Base-by-base conservation (phyloP, 768 basidiomycete genomes). In the Suillus placidus region DNA sequence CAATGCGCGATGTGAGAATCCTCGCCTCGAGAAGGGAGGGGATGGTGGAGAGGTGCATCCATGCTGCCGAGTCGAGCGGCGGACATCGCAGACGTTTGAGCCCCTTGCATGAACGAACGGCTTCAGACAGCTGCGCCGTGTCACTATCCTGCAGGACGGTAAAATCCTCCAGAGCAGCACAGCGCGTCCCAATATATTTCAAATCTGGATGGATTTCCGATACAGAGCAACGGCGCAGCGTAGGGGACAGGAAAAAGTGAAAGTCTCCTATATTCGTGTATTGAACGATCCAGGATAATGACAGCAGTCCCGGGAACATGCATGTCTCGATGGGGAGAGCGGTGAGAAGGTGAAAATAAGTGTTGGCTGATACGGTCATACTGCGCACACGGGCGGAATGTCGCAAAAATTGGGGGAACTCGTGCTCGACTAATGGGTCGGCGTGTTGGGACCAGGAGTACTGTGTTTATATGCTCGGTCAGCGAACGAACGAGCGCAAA, bases 21-120 rank as follows among this genome's bases (percentile, higher is more conserved):
- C 18, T 54, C 18, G 42, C 30, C 30, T 20, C 3, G 6, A 60
- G 26, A 42, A 60, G 58, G 18, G 58, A 20, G 26, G 38, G 58
- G 18, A 42, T 6, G 18, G 40, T 20, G 18, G 58, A 60, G 40
- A 60, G 58, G 58, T 60, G 40, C 26, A 30, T 60, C 58, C 58
- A 60, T 60, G 40, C 30, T 13, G 26, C 26, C 6, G 26, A 60
- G 10, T 60, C 58, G 18, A 60, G 38, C 12, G 18, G 12, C 18
- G 38, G 16, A 60, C 58, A 60, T 32, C 4, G 26, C 30, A 60
- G 26, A 20, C 12, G 18, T 20, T 16, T 18, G 10, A 60, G 58
- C 18, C 12, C 18, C 30, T 42, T 42, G 38, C 58, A 60, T 42
- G 58, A 60, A 42, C 40, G 30, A 20, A 60, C 6, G 3, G 26